phyloP scores from a whole-genome alignment of 2,329 filamentous ascomycete genomes.

The Lachnellula arida region DNA sequence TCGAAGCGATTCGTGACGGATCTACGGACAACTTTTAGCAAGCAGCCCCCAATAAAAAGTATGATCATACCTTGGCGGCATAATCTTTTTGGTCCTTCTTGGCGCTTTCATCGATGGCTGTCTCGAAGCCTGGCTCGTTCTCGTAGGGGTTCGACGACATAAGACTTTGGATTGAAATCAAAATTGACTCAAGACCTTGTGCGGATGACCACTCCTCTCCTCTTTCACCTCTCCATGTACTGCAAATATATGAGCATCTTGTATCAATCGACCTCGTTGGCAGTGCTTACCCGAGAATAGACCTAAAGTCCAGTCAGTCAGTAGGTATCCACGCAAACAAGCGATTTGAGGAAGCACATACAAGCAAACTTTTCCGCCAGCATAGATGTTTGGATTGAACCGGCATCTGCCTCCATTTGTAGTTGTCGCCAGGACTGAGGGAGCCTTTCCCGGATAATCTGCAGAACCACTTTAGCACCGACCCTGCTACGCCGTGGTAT shows the following conservation, averaged over 20 bases:
- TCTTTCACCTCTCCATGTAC: conserved; percentile 86
- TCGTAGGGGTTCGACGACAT: conserved; percentile 94
- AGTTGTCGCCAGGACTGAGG: conserved; percentile 63
- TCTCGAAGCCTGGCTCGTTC: conserved; percentile 92
- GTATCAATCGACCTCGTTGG: background rate
- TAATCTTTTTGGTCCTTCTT: conserved; percentile 72
- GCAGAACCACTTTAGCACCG: conserved; percentile 6
- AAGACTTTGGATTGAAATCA: conserved; percentile 93
- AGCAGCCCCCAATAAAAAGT: background rate
- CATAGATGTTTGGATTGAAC: conserved; percentile 97
- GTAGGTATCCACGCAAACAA: conserved; percentile 15
- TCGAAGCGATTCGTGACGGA: conserved; percentile 83
- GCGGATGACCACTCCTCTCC: conserved; percentile 97
- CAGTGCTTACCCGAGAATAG: conserved; percentile 69
- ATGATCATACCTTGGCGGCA: conserved; percentile 61
- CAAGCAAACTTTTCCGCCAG: conserved; percentile 87
- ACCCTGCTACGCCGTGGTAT: background rate
- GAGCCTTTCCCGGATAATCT: conserved; percentile 78
- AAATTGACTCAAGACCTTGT: conserved; percentile 87
- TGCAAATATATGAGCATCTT: conserved; percentile 34
- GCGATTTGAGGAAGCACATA: conserved; percentile 43
- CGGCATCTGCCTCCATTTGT: conserved; percentile 85
- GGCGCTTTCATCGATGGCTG: conserved; percentile 62
- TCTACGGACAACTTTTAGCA: conserved; percentile 46
- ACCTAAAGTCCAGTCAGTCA: conserved; percentile 47